Percentiles rank a stretch among this genome's conserved stretches.
phyloP scores from a whole-genome alignment of 2,329 filamentous ascomycete genomes.

The Colletotrichum echinochloae region DNA sequence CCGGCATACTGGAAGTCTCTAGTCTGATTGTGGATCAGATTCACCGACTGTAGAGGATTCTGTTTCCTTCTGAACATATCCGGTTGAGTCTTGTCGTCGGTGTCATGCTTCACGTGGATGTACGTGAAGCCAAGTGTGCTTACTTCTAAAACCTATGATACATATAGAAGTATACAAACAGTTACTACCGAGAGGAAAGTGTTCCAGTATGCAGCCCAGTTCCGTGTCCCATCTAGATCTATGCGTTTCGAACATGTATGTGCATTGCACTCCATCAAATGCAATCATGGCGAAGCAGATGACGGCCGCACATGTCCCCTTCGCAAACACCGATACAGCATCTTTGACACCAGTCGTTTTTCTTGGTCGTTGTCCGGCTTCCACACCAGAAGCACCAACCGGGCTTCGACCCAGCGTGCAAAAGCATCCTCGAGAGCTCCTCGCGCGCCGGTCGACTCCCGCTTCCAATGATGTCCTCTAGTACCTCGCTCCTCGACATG shows the following conservation, averaged over 20 bases:
- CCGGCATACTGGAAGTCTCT: too few relatives aligned
- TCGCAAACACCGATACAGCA: constrained; percentile 35
- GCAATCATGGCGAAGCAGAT: constrained; percentile 1
- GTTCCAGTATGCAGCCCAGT: background rate
- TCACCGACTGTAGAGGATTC: background rate
- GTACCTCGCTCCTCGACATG: constrained; percentile 22
- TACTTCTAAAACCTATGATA: background rate
- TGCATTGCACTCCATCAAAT: background rate
- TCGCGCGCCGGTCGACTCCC: constrained; percentile 20
- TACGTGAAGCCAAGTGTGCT: background rate
- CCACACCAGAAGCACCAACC: constrained; percentile 40
- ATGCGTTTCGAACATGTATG: background rate
- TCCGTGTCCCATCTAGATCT: background rate
- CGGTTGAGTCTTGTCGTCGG: fast-evolving
- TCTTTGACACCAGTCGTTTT: constrained; percentile 28
- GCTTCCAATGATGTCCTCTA: constrained; percentile 15
- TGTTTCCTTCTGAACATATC: background rate
- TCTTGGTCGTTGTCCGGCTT: constrained; percentile 10
- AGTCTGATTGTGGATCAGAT: background rate
- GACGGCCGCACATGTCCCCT: constrained; percentile 15
- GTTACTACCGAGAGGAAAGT: too few relatives aligned
- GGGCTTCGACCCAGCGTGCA: constrained; percentile 13
- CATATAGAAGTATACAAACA: background rate
- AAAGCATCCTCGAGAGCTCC: constrained; percentile 9
- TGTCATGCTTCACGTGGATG: background rate